Base-by-base conservation (phyloP, 495 filamentous ascomycete species). In the Pyrenopolyporus hunteri region DNA sequence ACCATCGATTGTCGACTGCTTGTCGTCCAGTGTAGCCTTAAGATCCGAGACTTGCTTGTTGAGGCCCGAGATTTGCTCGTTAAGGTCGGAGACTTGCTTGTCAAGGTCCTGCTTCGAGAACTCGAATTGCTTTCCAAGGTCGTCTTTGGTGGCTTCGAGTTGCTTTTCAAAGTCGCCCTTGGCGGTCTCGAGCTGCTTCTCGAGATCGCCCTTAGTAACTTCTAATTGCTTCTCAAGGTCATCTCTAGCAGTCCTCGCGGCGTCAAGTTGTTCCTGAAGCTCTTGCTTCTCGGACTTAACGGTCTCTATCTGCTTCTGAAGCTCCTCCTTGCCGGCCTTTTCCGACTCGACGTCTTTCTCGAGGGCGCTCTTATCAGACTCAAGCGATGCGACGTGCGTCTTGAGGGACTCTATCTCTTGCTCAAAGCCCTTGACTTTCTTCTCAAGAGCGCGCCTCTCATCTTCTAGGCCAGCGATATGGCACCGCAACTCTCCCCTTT, bases 21-120 rank as follows among this genome's bases (percentile, higher is more conserved):
- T 61, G 59, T 67, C 64, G 57, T 68, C 58, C 5, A 63, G 42
- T 16, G 47, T 68, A 56, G 59, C 66, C 70, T 73, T 70, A 55
- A 68, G 61, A 56, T 72, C 68, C 17, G 64, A 48, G 6, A 57
- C 49, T 6, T 66, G 60, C 53, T 77, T 76, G 29, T 76, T 70
- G 14, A 60, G 57, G 39, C 61, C 57, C 25, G n/a, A n/a, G n/a
- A n/a, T n/a, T n/a, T n/a, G n/a, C n/a, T n/a, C n/a, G n/a, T 73
- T 70, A 55, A 68, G 61, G 58, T 72, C 68, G 14, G 64, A 48
- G 6, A 57, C 49, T 6, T 66, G 60, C 53, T 77, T 76, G 29
- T 76, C 72, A 13, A 60, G 57, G 39, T 66, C 57, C 25, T 61
- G 57, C 57, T 54, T 66, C 5, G 57, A 48, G 25, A 39, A 52